Evolutionary conservation across 129 eudicot species (phyloP), one percentile per base, ranked within the genome.

Genomic region (Chrysanthemum lavandulifolium): DNA sequence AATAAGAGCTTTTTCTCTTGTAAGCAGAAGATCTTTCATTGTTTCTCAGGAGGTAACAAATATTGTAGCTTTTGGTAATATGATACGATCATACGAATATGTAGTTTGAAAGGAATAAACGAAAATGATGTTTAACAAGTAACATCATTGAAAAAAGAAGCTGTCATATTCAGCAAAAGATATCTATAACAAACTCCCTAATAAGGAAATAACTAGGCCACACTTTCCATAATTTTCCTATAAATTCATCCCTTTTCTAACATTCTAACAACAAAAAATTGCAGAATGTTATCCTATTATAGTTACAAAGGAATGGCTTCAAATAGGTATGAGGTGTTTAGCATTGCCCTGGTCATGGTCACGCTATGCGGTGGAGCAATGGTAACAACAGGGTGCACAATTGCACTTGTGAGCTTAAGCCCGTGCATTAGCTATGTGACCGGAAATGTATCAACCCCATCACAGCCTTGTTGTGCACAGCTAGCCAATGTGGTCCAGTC

Each of bases 401-500:
- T 55, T 18, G 89, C 80, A 21, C 52, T 94, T 2, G 23, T 86
- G 73, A 82, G 86, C 82, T 54, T 94, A 77, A 81, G 86, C 65
- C 82, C 96, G 0, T 93, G 98, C 72, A 81, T 93, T 7, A 84
- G 67, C 75, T 89, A 81, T 68, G 82, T 89, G 13, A 71, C 83
- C 0, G 95, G 96, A 43, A 89, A 84, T 29, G 63, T 89, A 57
- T 78, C 96, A 6, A 80, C 83, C 2, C 98, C 98, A 6, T 72
- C 98, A 18, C 43, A 79, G 16, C 70, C 95, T 13, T 93, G 98
- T 71, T 93, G 98, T 83, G 76, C 86, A 2, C 82, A 77, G 48
- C 89, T 93, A 53, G 73, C 76, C 47, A 80, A 58, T 69, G 87
- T 92, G n/a, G 87, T 80, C 45, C 82, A 68, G 59, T 61, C 90